Evolutionary conservation across 1,139 yeast species (phyloP).

Genomic region (Meyerozyma carpophila): DNA sequence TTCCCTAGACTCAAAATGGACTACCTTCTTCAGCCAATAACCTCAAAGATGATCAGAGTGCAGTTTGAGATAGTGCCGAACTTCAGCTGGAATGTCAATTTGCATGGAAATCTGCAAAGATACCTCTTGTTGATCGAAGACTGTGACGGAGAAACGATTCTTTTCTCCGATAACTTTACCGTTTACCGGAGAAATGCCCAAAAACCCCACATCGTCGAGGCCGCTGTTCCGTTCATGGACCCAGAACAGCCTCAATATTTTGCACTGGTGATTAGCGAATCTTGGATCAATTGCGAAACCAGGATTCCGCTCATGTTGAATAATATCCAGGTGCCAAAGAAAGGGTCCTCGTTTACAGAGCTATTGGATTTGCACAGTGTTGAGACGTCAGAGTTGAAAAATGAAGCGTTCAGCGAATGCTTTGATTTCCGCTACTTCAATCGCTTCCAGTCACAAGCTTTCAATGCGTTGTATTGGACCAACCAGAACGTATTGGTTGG

Average conservation of each 20-base stretch:
- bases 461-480: constrained; percentile 53
- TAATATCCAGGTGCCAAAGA: constrained; percentile 57
- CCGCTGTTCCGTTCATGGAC: constrained; percentile 55
- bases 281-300: constrained; percentile 76
- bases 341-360: constrained; percentile 60
- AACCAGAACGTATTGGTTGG: constrained; percentile 63
- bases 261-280: constrained; percentile 68
- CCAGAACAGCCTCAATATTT: constrained; percentile 75
- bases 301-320: constrained; percentile 58
- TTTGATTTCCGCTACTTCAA: constrained; percentile 56
- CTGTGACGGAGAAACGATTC: constrained; percentile 71
- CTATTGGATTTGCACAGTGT: constrained; percentile 46
- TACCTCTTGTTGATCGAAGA: constrained; percentile 77
- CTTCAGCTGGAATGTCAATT: constrained; percentile 67
- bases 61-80: constrained; percentile 63
- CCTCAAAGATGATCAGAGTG: constrained; percentile 59
- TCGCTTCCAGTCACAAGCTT: constrained; percentile 67
- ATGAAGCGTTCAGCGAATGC: constrained; percentile 37
- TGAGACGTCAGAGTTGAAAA: constrained; percentile 42
- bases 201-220: constrained; percentile 55
- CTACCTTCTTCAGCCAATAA: constrained; percentile 70
- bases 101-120: constrained; percentile 63
- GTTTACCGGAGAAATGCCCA: constrained; percentile 45
- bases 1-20: constrained; percentile 64
- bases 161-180: constrained; percentile 52